phyloP scores from a whole-genome alignment of 768 basidiomycete genomes.

The Auricularia auricula-judae region DNA sequence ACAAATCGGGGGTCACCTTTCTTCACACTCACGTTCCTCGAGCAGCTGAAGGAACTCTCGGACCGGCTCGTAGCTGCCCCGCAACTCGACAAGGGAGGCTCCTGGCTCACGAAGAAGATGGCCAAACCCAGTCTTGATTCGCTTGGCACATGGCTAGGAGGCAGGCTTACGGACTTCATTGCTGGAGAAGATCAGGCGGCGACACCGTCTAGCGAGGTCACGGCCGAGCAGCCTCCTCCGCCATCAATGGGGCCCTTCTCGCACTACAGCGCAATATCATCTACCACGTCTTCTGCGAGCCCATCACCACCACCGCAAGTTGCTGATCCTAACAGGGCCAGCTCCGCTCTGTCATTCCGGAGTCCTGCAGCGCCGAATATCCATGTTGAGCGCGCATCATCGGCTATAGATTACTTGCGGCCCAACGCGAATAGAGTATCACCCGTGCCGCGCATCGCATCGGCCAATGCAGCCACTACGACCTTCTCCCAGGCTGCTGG shows the following conservation, averaged over 20 bases:
- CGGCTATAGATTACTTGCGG: slow-evolving; percentile 65
- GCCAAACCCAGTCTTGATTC: slow-evolving; percentile 86
- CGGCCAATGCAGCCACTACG: slow-evolving; percentile 40
- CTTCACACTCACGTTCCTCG: slow-evolving; percentile 52
- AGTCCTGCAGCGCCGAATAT: slow-evolving; percentile 33
- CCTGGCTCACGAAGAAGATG: slow-evolving; percentile 82
- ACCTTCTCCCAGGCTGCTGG: slow-evolving; percentile 33
- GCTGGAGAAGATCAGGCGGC: slow-evolving; percentile 68
- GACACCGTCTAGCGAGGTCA: slow-evolving; percentile 16
- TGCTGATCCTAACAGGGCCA: slow-evolving; percentile 48
- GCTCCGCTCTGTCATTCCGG: slow-evolving; percentile 57
- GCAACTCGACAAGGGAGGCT: slow-evolving; percentile 62
- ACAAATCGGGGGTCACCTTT: slow-evolving; percentile 49
- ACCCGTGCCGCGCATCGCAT: slow-evolving; percentile 37
- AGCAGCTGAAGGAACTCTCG: slow-evolving; percentile 65
- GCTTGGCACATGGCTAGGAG: slow-evolving; percentile 86
- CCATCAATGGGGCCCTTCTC: slow-evolving; percentile 73
- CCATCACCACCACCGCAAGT: slow-evolving; percentile 42
- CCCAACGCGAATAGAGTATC: slow-evolving; percentile 33
- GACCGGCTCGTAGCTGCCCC: slow-evolving; percentile 69
- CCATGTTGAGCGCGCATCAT: slow-evolving; percentile 61
- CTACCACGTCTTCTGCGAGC: slow-evolving; percentile 59
- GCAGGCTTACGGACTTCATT: slow-evolving; percentile 86
- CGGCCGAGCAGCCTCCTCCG: slow-evolving; percentile 13
- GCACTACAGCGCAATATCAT: slow-evolving; percentile 87